phyloP scores from a whole-genome alignment of 208 protist species.

The Naegleria lovaniensis region DNA sequence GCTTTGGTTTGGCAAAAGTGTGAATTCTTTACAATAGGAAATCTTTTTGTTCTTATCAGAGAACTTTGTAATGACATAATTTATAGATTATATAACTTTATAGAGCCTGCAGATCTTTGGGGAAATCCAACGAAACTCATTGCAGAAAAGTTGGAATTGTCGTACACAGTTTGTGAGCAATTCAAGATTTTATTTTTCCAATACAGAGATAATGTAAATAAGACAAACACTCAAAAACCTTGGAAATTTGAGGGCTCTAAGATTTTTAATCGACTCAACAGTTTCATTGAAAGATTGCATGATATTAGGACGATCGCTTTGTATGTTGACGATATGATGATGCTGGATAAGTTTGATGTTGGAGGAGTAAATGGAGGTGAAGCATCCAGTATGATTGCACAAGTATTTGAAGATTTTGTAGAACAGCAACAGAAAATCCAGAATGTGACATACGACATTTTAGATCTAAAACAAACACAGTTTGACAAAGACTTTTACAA shows the following conservation, averaged over 20 bases:
- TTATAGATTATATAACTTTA: conserved; percentile 37
- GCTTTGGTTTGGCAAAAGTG: conserved; percentile 47
- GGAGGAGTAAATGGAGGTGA: background rate
- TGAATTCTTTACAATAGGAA: conserved; percentile 40
- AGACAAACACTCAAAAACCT: background rate
- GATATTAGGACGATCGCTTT: background rate
- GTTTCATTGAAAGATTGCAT: conserved; percentile 6
- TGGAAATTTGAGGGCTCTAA: background rate
- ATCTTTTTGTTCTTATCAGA: conserved; percentile 48
- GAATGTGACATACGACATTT: conserved; percentile 44
- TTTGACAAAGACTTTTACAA: conserved; percentile 56
- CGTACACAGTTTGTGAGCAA: background rate
- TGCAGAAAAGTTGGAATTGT: conserved; percentile 33
- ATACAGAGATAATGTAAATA: conserved; percentile 37
- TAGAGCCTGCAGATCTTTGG: conserved; percentile 39
- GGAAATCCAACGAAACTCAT: conserved; percentile 35
- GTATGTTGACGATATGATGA: background rate
- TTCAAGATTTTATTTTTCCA: conserved; percentile 42
- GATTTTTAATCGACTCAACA: background rate
- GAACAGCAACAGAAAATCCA: background rate
- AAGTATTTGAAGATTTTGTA: background rate
- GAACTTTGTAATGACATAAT: conserved; percentile 56
- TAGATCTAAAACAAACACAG: conserved; percentile 50
- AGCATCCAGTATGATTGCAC: background rate
- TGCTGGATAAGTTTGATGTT: background rate